Evolutionary conservation across 495 filamentous ascomycete genomes (phyloP).

Genomic region (Neurospora sp.): DNA sequence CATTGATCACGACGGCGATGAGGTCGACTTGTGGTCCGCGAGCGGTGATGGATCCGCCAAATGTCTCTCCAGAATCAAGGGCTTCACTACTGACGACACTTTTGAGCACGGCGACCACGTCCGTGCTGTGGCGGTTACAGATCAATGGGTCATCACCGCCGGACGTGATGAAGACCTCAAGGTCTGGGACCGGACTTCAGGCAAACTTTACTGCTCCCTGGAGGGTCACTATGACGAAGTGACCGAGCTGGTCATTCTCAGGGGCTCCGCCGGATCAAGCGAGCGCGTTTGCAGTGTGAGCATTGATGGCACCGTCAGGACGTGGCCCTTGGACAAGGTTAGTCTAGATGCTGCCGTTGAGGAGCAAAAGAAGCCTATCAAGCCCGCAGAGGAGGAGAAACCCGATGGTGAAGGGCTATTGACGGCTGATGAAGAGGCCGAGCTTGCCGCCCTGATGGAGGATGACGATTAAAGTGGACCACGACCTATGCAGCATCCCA

Average conservation of each 20-base stretch:
- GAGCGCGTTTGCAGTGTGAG: conserved; percentile 61
- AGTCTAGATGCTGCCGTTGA: conserved; percentile 52
- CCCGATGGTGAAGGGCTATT: conserved; percentile 36
- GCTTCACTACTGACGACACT: conserved; percentile 59
- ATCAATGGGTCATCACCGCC: conserved; percentile 78
- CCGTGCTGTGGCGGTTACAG: conserved; percentile 61
- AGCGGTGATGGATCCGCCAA: conserved; percentile 78
- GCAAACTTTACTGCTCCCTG: conserved; percentile 65
- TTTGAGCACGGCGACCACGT: conserved; percentile 84
- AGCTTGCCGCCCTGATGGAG: conserved; percentile 80
- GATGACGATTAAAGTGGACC: conserved; percentile 39
- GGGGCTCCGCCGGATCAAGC: conserved; percentile 19
- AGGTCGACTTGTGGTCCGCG: conserved; percentile 80
- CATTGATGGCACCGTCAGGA: conserved; percentile 80
- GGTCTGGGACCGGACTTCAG: conserved; percentile 70
- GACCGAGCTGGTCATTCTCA: conserved; percentile 61
- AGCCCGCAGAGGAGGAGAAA: conserved; percentile 32
- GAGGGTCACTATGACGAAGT: conserved; percentile 90
- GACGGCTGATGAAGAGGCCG: conserved; percentile 75
- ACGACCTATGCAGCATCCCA: background rate
- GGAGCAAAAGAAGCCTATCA: conserved; percentile 38
- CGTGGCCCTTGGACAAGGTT: conserved; percentile 59
- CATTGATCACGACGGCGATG: conserved; percentile 46
- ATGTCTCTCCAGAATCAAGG: conserved; percentile 54
- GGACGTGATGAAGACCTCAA: conserved; percentile 87